Evolutionary conservation across 148 eudicot genomes (phyloP).

Genomic region (Linanthus parryae): DNA sequence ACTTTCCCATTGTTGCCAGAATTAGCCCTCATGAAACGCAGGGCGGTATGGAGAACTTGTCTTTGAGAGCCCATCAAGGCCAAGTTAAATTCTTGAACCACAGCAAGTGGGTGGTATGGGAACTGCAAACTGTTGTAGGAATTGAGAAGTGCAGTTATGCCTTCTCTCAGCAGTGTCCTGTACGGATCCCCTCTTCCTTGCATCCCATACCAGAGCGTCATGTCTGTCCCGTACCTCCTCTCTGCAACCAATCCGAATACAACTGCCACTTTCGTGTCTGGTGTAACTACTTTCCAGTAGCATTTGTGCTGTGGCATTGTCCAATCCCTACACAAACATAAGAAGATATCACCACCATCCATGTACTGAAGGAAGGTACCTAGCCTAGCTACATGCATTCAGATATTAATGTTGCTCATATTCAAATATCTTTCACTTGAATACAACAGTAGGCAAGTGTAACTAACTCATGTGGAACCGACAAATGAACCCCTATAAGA

Average conservation of each 20-base stretch:
- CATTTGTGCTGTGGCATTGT: constrained; percentile 71
- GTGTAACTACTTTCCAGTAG: constrained; percentile 66
- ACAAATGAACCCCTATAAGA: no score
- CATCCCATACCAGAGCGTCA: constrained; percentile 42
- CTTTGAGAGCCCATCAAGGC: constrained; percentile 49
- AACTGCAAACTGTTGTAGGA: constrained; percentile 65
- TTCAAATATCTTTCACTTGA: no score
- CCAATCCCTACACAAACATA: constrained; percentile 45
- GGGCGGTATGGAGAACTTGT: constrained; percentile 56
- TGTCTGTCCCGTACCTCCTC: constrained; percentile 48
- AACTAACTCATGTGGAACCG: no score
- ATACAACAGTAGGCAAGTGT: no score
- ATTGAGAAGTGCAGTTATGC: constrained; percentile 80
- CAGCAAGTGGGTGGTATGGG: constrained; percentile 48
- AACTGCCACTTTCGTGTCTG: constrained; percentile 55
- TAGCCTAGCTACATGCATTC: no score
- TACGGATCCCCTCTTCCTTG: constrained; percentile 76
- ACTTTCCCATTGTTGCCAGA: constrained; percentile 40
- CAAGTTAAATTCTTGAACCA: constrained; percentile 35
- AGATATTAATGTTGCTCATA: no score
- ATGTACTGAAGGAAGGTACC: no score
- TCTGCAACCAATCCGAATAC: constrained; percentile 68
- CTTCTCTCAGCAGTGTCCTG: constrained; percentile 75
- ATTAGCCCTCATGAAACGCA: constrained; percentile 73
- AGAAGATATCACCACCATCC: no score